A percentile compares a stretch with the other conserved stretches of the same genome.
These are phyloP conservation scores for Solanum virginianum DNA, from an alignment of 257 asterid genomes.

Conservation along the genomic window DNA sequence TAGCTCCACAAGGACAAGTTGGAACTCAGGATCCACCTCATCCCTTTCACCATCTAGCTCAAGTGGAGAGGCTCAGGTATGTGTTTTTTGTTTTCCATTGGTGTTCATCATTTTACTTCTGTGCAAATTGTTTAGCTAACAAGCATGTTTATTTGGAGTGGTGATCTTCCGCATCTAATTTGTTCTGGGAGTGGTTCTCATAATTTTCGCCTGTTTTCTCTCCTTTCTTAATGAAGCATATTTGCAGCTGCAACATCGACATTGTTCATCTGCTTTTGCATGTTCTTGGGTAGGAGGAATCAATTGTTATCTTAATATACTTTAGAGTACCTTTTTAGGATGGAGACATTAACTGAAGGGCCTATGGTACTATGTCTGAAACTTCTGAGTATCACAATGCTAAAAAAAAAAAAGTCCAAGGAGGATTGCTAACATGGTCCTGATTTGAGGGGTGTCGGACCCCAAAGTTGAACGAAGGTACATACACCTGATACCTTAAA, in stretches of 20 bases:
- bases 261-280: background rate
- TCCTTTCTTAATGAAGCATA: background rate
- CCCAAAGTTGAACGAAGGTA: background rate
- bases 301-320: background rate
- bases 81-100: background rate
- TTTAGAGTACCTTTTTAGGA: background rate
- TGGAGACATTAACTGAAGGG: background rate
- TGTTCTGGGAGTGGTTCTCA: background rate
- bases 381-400: background rate
- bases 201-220: background rate
- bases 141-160: background rate
- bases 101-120: background rate
- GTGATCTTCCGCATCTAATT: background rate
- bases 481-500: background rate
- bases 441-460: background rate
- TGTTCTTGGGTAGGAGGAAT: background rate
- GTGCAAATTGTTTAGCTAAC: background rate
- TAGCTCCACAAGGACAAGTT: slow-evolving; percentile 62
- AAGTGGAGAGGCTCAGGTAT: slow-evolving; percentile 86
- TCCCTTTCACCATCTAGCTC: slow-evolving; percentile 76
- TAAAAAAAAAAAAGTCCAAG: background rate
- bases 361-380: background rate
- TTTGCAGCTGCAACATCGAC: background rate
- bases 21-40: slow-evolving; percentile 58
- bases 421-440: background rate